Conservation (phyloP, 169 alveolate genomes). For the Fabrea salina region DNA sequence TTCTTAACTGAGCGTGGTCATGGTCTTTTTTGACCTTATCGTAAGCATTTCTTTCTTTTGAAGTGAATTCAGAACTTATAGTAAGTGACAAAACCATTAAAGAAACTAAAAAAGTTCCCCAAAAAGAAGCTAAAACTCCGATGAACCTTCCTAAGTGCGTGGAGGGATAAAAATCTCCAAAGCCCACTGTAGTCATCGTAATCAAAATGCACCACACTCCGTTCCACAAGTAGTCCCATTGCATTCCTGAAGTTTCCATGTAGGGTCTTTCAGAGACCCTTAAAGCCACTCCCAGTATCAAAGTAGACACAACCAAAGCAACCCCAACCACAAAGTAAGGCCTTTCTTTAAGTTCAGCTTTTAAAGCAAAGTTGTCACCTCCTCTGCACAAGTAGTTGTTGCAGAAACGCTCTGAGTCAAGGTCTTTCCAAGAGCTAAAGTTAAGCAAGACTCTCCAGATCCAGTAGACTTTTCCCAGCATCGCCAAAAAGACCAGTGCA, state of each 20-base stretch:
- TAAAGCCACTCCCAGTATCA: constrained; percentile 55
- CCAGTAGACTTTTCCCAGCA: constrained; percentile 42
- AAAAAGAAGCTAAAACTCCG: constrained; percentile 52
- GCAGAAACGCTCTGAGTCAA: constrained; percentile 51
- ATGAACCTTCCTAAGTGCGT: constrained; percentile 39
- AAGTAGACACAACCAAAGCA: constrained; percentile 45
- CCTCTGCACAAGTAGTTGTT: constrained; percentile 48
- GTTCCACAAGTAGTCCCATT: constrained; percentile 32
- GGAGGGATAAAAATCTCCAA: constrained; percentile 42
- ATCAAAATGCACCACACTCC: constrained; percentile 44
- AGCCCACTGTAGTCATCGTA: constrained; percentile 47
- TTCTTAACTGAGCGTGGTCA: constrained; percentile 11
- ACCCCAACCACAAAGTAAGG: constrained; percentile 45
- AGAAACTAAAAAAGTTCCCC: constrained; percentile 63
- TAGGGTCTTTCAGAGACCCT: constrained; percentile 46
- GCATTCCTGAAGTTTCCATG: not conserved
- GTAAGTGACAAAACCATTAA: constrained; percentile 62
- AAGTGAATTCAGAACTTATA: constrained; percentile 54
- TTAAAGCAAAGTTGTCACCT: constrained; percentile 55
- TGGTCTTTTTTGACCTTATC: constrained; percentile 47
- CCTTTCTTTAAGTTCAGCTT: constrained; percentile 58
- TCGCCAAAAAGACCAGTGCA: constrained; percentile 30
- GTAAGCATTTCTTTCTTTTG: constrained; percentile 56
- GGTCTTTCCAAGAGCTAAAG: constrained; percentile 48
- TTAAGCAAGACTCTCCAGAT: constrained; percentile 46